Base-by-base conservation (phyloP, 1,284 basidiomycete genomes). In the Kalmanozyma brasiliensis region DNA sequence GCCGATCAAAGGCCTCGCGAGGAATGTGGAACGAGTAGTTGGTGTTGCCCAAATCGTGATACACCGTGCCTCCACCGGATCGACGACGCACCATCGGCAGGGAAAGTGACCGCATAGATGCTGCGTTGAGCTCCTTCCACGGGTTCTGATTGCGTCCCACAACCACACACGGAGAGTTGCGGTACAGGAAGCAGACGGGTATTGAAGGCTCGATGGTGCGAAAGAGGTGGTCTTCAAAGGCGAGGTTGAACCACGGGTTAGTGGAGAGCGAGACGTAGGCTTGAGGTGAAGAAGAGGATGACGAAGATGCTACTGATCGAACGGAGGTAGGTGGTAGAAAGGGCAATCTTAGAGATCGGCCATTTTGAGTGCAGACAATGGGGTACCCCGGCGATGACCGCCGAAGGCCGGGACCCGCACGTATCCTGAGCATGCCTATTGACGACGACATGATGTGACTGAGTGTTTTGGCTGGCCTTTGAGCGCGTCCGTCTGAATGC, bases 71-170 rank as follows among this genome's bases (percentile, higher is more conserved):
- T n/a, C 96, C 96, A 11, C 96, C 96, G 70, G 92, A 94, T 56
- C 91, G 86, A 61, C 96, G 86, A 40, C 95, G 86, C 33, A 98
- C 87, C 74, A 94, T 90, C 0, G 92, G 91, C 10, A 95, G 86
- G 2, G 84, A 84, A n/a, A 85, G 82, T 8, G 82, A 73, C 10
- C 82, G 76, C 26, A 91, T 85, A 8, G 86, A 84, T 2, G 80
- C 75, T 42, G 91, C 85, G 76, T 96, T 94, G 60, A 94, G 89
- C 83, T 99, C 96, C 81, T 92, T 94, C 95, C 95, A 98, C 19
- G 94, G 93, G 76, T 98, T 98, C 85, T 98, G 95, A 82, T 98
- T 96, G 47, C 95, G 86, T 0, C 96, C 96, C 55, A 98, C 92
- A 41, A 99, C 88, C 14, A 98, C 92, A 76, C 94, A 95, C 1